A percentile compares a stretch with the other conserved stretches of the same genome.
Evolutionary conservation across 108 stramenopile genomes (phyloP).

Genomic region (Cyclotella cryptica): DNA sequence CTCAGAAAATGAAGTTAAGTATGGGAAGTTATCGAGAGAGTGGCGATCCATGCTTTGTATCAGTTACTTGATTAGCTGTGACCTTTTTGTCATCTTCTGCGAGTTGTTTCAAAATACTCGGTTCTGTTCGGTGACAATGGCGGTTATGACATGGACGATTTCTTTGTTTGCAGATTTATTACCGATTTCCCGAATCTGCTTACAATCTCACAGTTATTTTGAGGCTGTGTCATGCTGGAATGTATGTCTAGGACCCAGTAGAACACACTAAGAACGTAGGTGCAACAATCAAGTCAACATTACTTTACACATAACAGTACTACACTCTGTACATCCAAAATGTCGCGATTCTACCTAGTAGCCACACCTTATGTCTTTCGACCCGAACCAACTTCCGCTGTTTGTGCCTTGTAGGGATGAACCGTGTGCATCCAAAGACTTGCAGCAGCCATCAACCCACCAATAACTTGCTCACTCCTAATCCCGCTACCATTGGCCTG

Average conservation of each 20-base stretch:
- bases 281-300: background rate
- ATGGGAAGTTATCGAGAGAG: background rate
- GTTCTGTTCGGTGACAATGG: too few relatives aligned
- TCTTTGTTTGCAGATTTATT: too few relatives aligned
- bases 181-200: too few relatives aligned
- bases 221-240: too few relatives aligned
- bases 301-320: background rate
- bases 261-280: background rate
- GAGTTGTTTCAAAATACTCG: too few relatives aligned
- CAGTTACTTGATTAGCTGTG: too few relatives aligned
- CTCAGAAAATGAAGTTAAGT: background rate
- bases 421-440: slow-evolving; percentile 70
- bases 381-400: background rate
- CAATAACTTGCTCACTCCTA: slow-evolving; percentile 57
- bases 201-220: too few relatives aligned
- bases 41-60: too few relatives aligned
- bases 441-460: slow-evolving; percentile 61
- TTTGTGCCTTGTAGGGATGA: slow-evolving; percentile 32
- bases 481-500: slow-evolving; percentile 64
- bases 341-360: background rate
- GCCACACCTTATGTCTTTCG: background rate
- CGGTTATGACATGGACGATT: too few relatives aligned
- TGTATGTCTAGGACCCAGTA: too few relatives aligned
- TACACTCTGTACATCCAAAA: slow-evolving; percentile 5
- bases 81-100: too few relatives aligned